Evolutionary conservation across 495 filamentous ascomycete genomes (phyloP).

Genomic region (Melanomma pulvis-pyrius): DNA sequence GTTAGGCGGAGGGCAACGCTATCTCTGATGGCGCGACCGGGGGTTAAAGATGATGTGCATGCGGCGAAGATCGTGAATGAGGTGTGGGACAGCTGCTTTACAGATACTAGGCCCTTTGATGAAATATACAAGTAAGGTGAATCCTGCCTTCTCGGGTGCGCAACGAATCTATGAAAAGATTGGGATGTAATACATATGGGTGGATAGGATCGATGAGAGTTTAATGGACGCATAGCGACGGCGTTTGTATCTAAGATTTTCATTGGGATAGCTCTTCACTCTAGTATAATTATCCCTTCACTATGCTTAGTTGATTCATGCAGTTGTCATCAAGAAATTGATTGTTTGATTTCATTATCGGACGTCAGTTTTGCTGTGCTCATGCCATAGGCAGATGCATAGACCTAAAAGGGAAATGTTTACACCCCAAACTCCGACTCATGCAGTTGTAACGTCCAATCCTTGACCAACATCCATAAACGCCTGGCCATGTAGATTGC

Average conservation of each 20-base stretch:
- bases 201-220: neutral
- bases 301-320: neutral
- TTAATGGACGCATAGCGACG: conserved; percentile 8
- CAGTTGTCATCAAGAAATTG: neutral
- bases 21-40: conserved; percentile 72
- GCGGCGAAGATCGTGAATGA: conserved; percentile 88
- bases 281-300: neutral
- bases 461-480: neutral
- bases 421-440: conserved; percentile 4
- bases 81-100: conserved; percentile 96
- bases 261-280: neutral
- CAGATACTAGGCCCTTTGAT: conserved; percentile 92
- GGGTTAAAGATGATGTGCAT: conserved; percentile 83
- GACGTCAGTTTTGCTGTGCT: neutral
- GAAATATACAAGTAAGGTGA: conserved; percentile 78
- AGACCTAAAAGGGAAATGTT: neutral
- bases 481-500: neutral
- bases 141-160: neutral
- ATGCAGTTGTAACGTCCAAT: conserved; percentile 1
- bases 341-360: neutral
- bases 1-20: conserved; percentile 77
- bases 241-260: neutral
- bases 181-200: neutral
- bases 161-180: neutral
- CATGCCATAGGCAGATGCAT: neutral